Base-by-base conservation (phyloP, 148 eudicot species). In the Amaranthus palmeri region DNA sequence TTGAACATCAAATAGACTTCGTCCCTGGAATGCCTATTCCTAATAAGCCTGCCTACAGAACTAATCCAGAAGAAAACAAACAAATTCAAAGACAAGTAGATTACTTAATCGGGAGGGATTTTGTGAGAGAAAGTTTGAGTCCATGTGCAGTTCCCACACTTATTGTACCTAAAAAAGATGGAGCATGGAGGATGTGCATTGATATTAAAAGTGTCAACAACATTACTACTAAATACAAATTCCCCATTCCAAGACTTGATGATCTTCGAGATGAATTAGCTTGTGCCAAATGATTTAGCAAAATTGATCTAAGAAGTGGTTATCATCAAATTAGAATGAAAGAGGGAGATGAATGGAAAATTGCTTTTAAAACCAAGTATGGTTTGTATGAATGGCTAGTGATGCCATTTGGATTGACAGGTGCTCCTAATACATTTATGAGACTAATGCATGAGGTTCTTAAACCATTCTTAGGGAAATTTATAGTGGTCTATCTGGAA, bases 291-390 rank as follows among this genome's bases (percentile, higher is more conserved):
- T 4, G 10, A 12, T 53, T 53, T 53, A 5, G 13, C 10, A 53
- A 53, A 0, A 53, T 3, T 53, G 56, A 53, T 53, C 10, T 53
- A 4, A 0, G 5, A 12, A 53, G 56, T 53, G 56, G 56, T 4
- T 53, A 53, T 53, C 56, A 53, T 53, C 56, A 53, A 53, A 53
- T 53, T n/a, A n/a, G n/a, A n/a, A n/a, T n/a, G n/a, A n/a, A n/a
- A n/a, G n/a, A n/a, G n/a, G n/a, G n/a, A n/a, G 56, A 53, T 53
- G 56, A 53, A 9, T 53, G 56, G 56, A 53, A 53, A 53, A 0
- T 1, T 9, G 10, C 56, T 53, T 53, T 55, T 7, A 55, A 55
- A 55, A 55, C 58, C 3, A 55, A 55, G 10, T 3, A 13, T 4
- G 58, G 58, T 3, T 55, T 55, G n/a, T n/a, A n/a, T n/a, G n/a